These are phyloP conservation scores for Sanguinoderma infundibulare DNA, from an alignment of 1,284 basidiomycete genomes.

Conservation along the genomic window DNA sequence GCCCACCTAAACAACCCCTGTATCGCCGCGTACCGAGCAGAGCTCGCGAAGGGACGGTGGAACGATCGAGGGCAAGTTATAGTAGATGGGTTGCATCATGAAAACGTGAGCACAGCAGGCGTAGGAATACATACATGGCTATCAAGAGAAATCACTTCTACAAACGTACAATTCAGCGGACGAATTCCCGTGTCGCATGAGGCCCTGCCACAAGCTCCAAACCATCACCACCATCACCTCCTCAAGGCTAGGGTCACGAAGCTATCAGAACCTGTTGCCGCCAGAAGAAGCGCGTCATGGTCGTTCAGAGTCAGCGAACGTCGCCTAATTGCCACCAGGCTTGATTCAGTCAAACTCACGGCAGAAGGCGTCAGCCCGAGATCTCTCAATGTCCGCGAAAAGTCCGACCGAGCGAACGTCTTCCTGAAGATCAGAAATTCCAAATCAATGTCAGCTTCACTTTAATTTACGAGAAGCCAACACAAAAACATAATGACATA, in stretches of 20 bases:
- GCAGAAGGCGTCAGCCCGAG: slow-evolving; percentile 82
- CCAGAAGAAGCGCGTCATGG: neutral
- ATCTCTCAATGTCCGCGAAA: slow-evolving; percentile 69
- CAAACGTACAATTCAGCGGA: neutral
- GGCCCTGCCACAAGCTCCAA: neutral
- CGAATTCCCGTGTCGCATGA: neutral
- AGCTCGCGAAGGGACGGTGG: neutral
- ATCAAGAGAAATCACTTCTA: neutral
- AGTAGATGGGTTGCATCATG: neutral
- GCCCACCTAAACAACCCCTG: neutral
- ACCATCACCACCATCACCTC: slow-evolving; percentile 8
- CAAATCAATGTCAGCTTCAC: neutral
- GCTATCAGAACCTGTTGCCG: slow-evolving; percentile 30
- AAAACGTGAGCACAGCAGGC: neutral
- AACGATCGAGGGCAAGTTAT: neutral
- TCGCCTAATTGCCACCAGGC: neutral
- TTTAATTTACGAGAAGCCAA: neutral
- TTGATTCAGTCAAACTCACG: slow-evolving; percentile 41
- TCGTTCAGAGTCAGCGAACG: slow-evolving; percentile 4
- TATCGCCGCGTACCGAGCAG: neutral
- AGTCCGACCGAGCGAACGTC: slow-evolving; percentile 65
- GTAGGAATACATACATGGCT: neutral
- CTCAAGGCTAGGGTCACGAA: slow-evolving; percentile 16
- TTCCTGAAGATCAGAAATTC: slow-evolving; percentile 51
- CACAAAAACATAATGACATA: neutral